Evolutionary conservation across 177 flowering plant genomes (phyloP), one percentile per base, ranked within the genome.

Genomic region (Vitis hybrid): DNA sequence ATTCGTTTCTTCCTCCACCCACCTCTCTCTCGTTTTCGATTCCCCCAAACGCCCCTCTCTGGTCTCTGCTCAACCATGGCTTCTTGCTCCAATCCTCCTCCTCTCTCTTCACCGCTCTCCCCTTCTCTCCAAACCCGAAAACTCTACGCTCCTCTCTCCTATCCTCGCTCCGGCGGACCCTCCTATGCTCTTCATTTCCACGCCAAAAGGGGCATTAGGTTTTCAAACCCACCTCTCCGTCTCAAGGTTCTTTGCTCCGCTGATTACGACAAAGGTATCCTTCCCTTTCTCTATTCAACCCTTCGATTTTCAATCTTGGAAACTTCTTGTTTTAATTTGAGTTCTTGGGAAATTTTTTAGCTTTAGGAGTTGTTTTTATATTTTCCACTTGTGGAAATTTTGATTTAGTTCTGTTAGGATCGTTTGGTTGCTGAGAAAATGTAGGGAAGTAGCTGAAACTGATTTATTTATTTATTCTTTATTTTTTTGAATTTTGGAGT

Each of bases 161-260:
- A n/a, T 4, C 46, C 65, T 61, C 54, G 58, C 49, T 20, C 72
- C 56, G 48, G 32, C 24, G 17, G 17, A 20, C 21, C 53, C 69
- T 63, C 71, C 11, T 58, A 52, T 58, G 68, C 73, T 14, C 32
- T 15, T 24, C 57, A 21, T 57, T 58, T 50, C 11, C 59, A 2
- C 11, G 0, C 61, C 64, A 48, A 51, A 13, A 64, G 46, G 14
- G 60, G n/a, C 4, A 54, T 61, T 53, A 24, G 48, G 55, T 51
- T 54, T 61, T 51, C 10, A n/a, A 50, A 53, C 13, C n/a, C 71
- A 24, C 32, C 66, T 60, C 70, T 20, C 27, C 66, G 58, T 14
- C 65, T 73, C 54, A 61, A 57, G 27, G 57, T 70, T 52, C 65
- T 61, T 15, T 73, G 68, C 58, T 9, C 17, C 53, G 63, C 70